Percentiles rank a stretch among this genome's conserved stretches.
Conservation (phyloP, 148 eudicot genomes). For the Selenicereus undatus region DNA sequence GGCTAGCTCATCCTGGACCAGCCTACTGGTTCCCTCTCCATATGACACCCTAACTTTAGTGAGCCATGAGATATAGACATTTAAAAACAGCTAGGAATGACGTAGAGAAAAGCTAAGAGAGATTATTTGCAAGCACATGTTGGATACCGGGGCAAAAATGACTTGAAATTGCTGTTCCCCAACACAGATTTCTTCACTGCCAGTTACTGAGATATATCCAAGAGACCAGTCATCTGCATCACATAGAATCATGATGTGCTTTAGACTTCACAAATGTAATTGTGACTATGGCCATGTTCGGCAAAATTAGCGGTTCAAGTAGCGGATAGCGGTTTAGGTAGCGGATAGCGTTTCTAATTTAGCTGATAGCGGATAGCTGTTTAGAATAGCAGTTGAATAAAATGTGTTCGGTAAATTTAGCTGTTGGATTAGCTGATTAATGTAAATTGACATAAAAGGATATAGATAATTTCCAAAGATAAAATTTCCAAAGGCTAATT, state of each 20-base stretch:
- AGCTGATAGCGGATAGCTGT: too few species aligned
- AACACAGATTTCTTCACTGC: slow-evolving; percentile 67
- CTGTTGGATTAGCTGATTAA: too few species aligned
- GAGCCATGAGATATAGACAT: not conserved
- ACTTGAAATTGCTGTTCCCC: slow-evolving; percentile 62
- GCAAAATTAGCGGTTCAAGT: too few species aligned
- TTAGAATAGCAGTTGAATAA: too few species aligned
- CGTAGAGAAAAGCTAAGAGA: not conserved
- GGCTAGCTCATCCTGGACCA: not conserved
- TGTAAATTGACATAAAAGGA: too few species aligned
- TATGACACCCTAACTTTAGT: not conserved
- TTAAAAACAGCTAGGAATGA: not conserved
- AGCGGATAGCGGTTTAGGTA: too few species aligned
- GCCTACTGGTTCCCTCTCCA: not conserved
- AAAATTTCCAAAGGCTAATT: too few species aligned
- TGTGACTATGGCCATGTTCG: too few species aligned
- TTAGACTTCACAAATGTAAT: not conserved
- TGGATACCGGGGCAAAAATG: slow-evolving; percentile 71
- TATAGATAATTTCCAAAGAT: too few species aligned
- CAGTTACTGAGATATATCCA: slow-evolving; percentile 51
- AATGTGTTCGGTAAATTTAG: too few species aligned
- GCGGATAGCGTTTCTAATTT: too few species aligned
- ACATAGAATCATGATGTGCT: slow-evolving; percentile 15
- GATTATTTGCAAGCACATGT: slow-evolving; percentile 5
- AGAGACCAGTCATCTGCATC: slow-evolving; percentile 73